Evolutionary conservation across 2,329 filamentous ascomycete genomes (phyloP).

Genomic region (Colletotrichum tabaci): DNA sequence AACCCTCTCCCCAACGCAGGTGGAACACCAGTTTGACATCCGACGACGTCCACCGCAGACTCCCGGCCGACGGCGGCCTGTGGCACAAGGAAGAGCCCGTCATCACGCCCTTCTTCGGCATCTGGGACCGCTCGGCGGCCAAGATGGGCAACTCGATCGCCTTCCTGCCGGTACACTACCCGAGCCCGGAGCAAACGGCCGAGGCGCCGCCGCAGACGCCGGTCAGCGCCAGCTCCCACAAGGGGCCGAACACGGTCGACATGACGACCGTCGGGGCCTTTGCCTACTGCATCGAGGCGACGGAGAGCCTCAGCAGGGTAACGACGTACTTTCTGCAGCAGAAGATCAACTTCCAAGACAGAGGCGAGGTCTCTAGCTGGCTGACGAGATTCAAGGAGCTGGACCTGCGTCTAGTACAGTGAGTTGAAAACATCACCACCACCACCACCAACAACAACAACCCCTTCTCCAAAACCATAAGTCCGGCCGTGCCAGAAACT

Average conservation of each 20-base stretch:
- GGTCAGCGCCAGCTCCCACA: conserved; percentile 5
- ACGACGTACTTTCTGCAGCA: conserved; percentile 63
- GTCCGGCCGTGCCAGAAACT: no score
- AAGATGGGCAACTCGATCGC: conserved; percentile 57
- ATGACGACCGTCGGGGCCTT: conserved; percentile 61
- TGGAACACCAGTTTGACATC: conserved; percentile 54
- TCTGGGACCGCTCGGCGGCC: conserved; percentile 58
- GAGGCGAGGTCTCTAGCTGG: conserved; percentile 59
- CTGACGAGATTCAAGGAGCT: conserved; percentile 64
- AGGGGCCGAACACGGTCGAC: conserved; percentile 43
- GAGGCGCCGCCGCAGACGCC: conserved; percentile 40
- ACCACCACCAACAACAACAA: no score
- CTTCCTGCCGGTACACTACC: conserved; percentile 53
- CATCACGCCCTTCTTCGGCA: conserved; percentile 60
- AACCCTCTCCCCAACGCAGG: conserved; percentile 28
- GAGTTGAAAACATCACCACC: conserved; percentile 14
- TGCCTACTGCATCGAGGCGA: conserved; percentile 63
- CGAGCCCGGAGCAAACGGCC: conserved; percentile 44
- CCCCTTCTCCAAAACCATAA: no score
- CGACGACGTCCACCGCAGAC: conserved; percentile 49
- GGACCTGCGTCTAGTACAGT: conserved; percentile 61
- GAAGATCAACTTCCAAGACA: conserved; percentile 55
- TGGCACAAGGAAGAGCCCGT: conserved; percentile 59
- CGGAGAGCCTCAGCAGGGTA: conserved; percentile 61
- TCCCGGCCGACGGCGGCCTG: conserved; percentile 56